phyloP scores from a whole-genome alignment of 2,329 filamentous ascomycete genomes.

The Fusarium transvaalense region DNA sequence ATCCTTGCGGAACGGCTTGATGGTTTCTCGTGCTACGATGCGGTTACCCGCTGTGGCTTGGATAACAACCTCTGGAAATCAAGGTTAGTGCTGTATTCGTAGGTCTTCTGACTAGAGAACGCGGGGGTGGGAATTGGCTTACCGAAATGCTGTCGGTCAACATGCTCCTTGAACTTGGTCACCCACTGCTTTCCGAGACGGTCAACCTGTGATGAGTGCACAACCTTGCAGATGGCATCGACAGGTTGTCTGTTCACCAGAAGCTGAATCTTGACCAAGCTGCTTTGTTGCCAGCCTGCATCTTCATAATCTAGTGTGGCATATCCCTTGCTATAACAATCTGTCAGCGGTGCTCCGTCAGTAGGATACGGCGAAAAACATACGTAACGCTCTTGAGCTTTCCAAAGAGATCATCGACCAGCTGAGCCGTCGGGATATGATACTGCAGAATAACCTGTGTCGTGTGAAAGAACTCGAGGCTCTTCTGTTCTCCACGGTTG shows the following conservation, averaged over 20 bases:
- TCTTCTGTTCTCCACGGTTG: slow-evolving; percentile 88
- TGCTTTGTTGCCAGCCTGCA: slow-evolving; percentile 83
- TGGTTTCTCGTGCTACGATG: slow-evolving; percentile 90
- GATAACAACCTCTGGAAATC: slow-evolving; percentile 80
- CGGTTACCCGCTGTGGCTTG: slow-evolving; percentile 87
- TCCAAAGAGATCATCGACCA: slow-evolving; percentile 97
- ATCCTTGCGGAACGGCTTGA: slow-evolving; percentile 97
- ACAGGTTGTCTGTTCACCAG: slow-evolving; percentile 94
- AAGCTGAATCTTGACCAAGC: slow-evolving; percentile 89
- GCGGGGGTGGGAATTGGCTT: slow-evolving; percentile 23
- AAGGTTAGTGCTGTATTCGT: slow-evolving; percentile 1
- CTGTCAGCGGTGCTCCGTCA: background rate
- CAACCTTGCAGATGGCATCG: slow-evolving; percentile 91
- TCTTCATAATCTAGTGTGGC: slow-evolving; percentile 98
- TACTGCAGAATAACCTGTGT: slow-evolving; percentile 97
- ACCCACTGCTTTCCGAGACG: slow-evolving; percentile 90
- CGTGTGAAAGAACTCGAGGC: slow-evolving; percentile 89
- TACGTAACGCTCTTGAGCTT: slow-evolving; percentile 89
- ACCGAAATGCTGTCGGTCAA: slow-evolving; percentile 93
- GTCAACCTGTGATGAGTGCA: slow-evolving; percentile 85
- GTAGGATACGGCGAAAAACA: slow-evolving; percentile 17
- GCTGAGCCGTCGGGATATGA: slow-evolving; percentile 84
- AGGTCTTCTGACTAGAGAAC: background rate
- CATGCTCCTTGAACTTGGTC: slow-evolving; percentile 95
- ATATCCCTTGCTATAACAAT: slow-evolving; percentile 79